Percentiles rank a stretch among this genome's conserved stretches.
phyloP scores from a whole-genome alignment of 257 asterid species.

The Paulownia fortunei region DNA sequence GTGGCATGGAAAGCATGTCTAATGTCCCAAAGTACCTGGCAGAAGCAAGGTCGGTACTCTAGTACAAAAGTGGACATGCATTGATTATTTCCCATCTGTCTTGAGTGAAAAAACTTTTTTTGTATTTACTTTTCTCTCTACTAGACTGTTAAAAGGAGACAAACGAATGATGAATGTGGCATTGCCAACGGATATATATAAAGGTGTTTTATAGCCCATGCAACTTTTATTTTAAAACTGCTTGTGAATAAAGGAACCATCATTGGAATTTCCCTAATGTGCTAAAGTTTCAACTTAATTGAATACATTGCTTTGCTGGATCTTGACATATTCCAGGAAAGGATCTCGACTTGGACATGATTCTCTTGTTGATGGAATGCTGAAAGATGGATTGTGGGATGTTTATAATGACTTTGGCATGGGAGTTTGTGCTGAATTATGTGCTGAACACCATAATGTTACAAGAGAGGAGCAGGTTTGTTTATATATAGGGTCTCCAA shows the following conservation, averaged over 20 bases:
- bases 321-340: constrained; percentile 63
- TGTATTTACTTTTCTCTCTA: background rate
- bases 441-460: constrained; percentile 81
- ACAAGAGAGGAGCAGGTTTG: constrained; percentile 95
- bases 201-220: background rate
- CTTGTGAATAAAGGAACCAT: background rate
- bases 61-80: background rate
- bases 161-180: background rate
- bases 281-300: background rate
- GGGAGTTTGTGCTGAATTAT: constrained; percentile 99
- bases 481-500: constrained; percentile 22
- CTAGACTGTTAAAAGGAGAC: background rate
- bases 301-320: constrained; percentile 7
- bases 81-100: background rate
- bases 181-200: background rate
- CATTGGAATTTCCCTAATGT: constrained; percentile 3
- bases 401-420: constrained; percentile 89
- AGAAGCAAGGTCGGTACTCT: constrained; percentile 82
- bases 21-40: constrained; percentile 93
- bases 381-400: constrained; percentile 98
- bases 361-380: constrained; percentile 96
- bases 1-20: constrained; percentile 99
- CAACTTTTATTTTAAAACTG: constrained; percentile 11
- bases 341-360: constrained; percentile 99
- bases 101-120: background rate